Evolutionary conservation across 2,329 filamentous ascomycete species (phyloP), one percentile per base, ranked within the genome.

Genomic region (Calycina marina): DNA sequence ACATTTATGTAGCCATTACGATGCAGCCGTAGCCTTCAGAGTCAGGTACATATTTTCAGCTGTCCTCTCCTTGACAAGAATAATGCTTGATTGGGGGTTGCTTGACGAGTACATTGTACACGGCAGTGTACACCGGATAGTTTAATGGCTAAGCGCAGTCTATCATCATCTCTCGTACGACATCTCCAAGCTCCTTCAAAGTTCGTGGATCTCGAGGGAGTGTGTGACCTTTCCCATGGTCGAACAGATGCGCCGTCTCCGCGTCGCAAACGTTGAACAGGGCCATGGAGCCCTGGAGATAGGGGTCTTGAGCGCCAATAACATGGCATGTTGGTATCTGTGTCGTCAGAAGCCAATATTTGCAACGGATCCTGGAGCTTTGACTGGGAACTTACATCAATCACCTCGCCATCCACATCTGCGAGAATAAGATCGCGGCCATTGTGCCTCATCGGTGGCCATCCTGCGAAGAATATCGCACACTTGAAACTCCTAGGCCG

Each of bases 151-250:
- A n/a, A n/a, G n/a, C n/a, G n/a, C n/a, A n/a, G n/a, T n/a, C n/a
- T n/a, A n/a, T n/a, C n/a, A n/a, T n/a, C n/a, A n/a, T n/a, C n/a
- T n/a, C n/a, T n/a, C n/a, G n/a, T n/a, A n/a, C n/a, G n/a, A n/a
- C n/a, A n/a, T n/a, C n/a, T n/a, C n/a, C n/a, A n/a, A 59, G 45
- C 30, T 59, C 55, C 8, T 41, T 41, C 6, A 57, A 40, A 1
- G 52, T 56, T 14, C 49, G 43, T 25, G 46, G 44, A 27, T 70
- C 65, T 39, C 69, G 56, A 0, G 73, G 72, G 3, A 77, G 53
- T 0, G 69, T 76, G 43, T 78, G 73, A 0, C 73, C 72, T 44
- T 74, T 75, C 2, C 67, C 72, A 36, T 74, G 71, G 39, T 78
- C 72, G 39, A 77, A 77, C 6, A 77, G 59, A 22, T 62, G 61